A percentile compares a stretch with the other conserved stretches of the same genome.
These are phyloP conservation scores for Penicillium roqueforti DNA, from an alignment of 495 filamentous ascomycete genomes.

Conservation along the genomic window DNA sequence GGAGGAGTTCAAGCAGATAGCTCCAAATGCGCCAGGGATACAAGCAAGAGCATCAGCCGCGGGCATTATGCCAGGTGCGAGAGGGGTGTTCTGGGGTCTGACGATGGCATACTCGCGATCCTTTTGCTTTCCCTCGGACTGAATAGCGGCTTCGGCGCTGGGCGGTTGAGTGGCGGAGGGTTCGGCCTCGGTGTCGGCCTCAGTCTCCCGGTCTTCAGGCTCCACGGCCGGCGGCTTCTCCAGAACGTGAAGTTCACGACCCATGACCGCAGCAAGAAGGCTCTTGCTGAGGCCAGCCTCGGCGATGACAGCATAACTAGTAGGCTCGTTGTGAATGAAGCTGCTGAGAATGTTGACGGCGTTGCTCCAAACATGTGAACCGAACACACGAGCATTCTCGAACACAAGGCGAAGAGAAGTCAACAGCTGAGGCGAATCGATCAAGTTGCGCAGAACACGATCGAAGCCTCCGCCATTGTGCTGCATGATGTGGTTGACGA, in stretches of 20 bases:
- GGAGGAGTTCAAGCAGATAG: slow-evolving; percentile 82
- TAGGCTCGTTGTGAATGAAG: slow-evolving; percentile 98
- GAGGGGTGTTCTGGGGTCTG: slow-evolving; percentile 33
- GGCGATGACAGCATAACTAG: slow-evolving; percentile 90
- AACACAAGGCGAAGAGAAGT: slow-evolving; percentile 76
- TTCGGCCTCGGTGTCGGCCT: slow-evolving; percentile 14
- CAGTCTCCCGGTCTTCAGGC: slow-evolving; percentile 20
- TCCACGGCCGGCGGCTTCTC: slow-evolving; percentile 31
- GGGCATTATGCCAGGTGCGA: slow-evolving; percentile 75
- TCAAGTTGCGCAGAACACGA: slow-evolving; percentile 83
- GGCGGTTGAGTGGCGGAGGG: slow-evolving; percentile 15
- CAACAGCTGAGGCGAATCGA: slow-evolving; percentile 84
- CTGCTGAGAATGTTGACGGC: slow-evolving; percentile 85
- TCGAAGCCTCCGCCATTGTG: slow-evolving; percentile 82
- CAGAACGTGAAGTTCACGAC: slow-evolving; percentile 33
- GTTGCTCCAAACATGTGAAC: slow-evolving; percentile 89
- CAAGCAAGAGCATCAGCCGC: slow-evolving; percentile 79
- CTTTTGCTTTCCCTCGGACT: slow-evolving; percentile 20
- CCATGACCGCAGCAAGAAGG: slow-evolving; percentile 76
- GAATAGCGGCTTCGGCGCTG: slow-evolving; percentile 12
- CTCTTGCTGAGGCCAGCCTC: slow-evolving; percentile 87
- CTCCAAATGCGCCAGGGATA: slow-evolving; percentile 83
- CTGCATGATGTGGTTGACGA: slow-evolving; percentile 91
- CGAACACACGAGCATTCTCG: slow-evolving; percentile 69
- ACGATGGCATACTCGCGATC: slow-evolving; percentile 33